A percentile compares a stretch with the other conserved stretches of the same genome.
Conservation (phyloP, 2,329 filamentous ascomycete genomes). For the Talaromyces verruculosus region DNA sequence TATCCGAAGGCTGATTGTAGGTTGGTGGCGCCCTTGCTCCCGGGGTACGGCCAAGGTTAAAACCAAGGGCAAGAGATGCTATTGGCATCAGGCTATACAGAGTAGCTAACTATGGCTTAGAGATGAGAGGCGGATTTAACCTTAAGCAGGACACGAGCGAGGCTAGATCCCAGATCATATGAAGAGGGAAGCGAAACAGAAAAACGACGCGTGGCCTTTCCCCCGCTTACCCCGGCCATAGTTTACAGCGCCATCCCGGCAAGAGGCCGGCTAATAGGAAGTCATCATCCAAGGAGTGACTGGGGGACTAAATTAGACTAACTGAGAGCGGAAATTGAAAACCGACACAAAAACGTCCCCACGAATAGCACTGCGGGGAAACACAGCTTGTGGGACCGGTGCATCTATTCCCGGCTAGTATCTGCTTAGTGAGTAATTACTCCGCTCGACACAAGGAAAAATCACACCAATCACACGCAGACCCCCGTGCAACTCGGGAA, state of each 20-base stretch:
- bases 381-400: neutral
- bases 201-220: neutral
- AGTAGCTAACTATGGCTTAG: neutral
- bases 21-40: neutral
- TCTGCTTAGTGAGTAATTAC: neutral
- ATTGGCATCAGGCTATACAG: neutral
- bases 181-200: neutral
- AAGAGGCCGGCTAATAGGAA: constrained; percentile 2
- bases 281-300: neutral
- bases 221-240: constrained; percentile 1
- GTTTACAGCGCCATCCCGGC: neutral
- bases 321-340: neutral
- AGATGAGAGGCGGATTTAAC: neutral
- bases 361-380: neutral
- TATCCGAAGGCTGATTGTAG: constrained; percentile 1
- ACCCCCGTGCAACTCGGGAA: neutral
- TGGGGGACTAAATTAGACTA: neutral
- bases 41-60: neutral
- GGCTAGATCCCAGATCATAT: neutral
- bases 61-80: neutral
- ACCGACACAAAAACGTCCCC: neutral
- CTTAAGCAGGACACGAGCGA: neutral
- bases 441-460: neutral
- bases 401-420: constrained; percentile 1
- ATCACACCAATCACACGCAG: neutral